Conservation (phyloP, 192 early-diverging fungal genomes). For the Linnemannia schmuckeri region DNA sequence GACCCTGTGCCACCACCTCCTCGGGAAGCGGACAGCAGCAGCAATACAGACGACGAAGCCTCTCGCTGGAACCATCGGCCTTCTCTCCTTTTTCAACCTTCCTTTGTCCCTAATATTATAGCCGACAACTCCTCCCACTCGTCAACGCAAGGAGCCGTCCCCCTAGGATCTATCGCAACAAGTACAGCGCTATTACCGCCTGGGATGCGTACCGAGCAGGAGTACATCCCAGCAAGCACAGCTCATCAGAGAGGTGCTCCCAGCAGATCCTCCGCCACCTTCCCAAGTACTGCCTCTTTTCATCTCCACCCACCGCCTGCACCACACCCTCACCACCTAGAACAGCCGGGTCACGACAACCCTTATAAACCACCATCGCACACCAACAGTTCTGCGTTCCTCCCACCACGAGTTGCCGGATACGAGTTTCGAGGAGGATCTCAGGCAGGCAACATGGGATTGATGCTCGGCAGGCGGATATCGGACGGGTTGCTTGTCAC, state of each 20-base stretch:
- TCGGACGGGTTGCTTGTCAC: slow-evolving; percentile 34
- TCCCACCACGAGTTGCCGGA: slow-evolving; percentile 32
- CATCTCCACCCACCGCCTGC: slow-evolving; percentile 1
- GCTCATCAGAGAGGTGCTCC: background rate
- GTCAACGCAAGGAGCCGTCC: background rate
- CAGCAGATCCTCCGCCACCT: slow-evolving; percentile 5
- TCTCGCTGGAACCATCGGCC: background rate
- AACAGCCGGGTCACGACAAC: slow-evolving; percentile 14
- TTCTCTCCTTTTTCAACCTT: slow-evolving; percentile 1
- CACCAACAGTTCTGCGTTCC: slow-evolving; percentile 30
- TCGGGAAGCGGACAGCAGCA: background rate
- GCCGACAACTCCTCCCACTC: background rate
- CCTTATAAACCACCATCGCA: slow-evolving; percentile 41
- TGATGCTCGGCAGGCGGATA: slow-evolving; percentile 42
- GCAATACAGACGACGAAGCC: background rate
- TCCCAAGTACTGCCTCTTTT: slow-evolving; percentile 1
- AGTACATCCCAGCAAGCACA: slow-evolving; percentile 5
- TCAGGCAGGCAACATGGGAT: slow-evolving; percentile 43
- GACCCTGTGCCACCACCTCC: background rate
- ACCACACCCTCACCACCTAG: background rate
- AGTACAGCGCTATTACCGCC: background rate
- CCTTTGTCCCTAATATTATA: background rate
- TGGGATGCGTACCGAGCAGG: background rate
- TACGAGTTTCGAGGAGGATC: slow-evolving; percentile 44
- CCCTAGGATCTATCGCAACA: background rate